Evolutionary conservation across 441 rosid species (phyloP), one percentile per base, ranked within the genome.

Genomic region (Mallotus japonicus): DNA sequence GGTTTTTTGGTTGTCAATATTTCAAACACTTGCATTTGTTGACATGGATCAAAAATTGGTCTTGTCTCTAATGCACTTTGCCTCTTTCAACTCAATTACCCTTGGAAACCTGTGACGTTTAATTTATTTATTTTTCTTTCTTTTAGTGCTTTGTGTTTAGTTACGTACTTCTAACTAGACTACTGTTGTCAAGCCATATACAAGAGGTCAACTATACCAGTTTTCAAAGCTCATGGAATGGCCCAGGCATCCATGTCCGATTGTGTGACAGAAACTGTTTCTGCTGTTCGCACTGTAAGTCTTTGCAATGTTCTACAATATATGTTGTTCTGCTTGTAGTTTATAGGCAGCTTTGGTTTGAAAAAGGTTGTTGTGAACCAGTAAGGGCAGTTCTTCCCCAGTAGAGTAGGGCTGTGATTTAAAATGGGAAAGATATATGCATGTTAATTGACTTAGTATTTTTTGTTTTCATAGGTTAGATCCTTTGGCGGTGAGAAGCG

Each of bases 401-500:
- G 55, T 58, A 51, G 51, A 69, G 42, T 72, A 57, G 28, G 55
- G 20, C 37, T 71, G 55, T 58, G 9, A 54, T 55, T 57, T 63
- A 67, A 65, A 20, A 24, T 55, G 59, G 74, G 28, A 63, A 2
- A 16, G 0, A 14, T 56, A 19, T 49, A n/a, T 62, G 75, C 58
- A 51, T 71, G 67, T 67, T 61, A 50, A 75, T 64, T 78, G 67
- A 67, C 50, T 16, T 69, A 57, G 17, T 72, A 59, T 55, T 24
- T 62, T 64, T 69, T 77, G 56, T 83, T 78, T 59, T 74, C 76
- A 63, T 71, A 92, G 99, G 99, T 95, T 66, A 88, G 97, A 85
- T 95, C 97, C 28, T 95, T 95, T 82, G 86, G 97, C 60, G 99
- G 97, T 74, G 99, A 95, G 84, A 92, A 85, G 78, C 90, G 83